Percentiles rank a stretch among this genome's conserved stretches.
phyloP scores from a whole-genome alignment of 2,329 filamentous ascomycete genomes.

The Epichloe sylvatica region DNA sequence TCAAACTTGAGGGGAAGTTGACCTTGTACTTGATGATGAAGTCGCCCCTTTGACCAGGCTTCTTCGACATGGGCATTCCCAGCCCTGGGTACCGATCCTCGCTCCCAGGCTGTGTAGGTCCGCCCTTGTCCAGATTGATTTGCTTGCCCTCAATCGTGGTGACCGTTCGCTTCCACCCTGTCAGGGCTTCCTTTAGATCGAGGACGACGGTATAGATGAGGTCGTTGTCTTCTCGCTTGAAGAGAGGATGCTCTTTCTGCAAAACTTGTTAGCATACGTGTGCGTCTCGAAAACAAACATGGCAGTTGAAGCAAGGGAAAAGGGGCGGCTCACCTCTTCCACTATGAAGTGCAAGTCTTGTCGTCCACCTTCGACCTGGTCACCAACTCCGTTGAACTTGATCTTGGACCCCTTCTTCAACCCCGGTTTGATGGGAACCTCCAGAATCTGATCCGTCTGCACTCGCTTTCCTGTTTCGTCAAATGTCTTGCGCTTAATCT shows the following conservation, averaged over 20 bases:
- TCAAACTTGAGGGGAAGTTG: conserved; percentile 73
- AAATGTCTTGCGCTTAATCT: conserved; percentile 93
- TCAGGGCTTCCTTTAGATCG: conserved; percentile 82
- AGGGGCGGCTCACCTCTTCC: conserved; percentile 56
- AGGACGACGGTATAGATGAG: conserved; percentile 66
- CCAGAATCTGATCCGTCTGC: conserved; percentile 76
- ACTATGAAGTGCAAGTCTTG: conserved; percentile 94
- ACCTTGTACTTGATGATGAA: conserved; percentile 85
- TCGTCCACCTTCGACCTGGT: conserved; percentile 89
- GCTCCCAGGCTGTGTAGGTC: conserved; percentile 74
- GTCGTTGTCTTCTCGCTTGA: conserved; percentile 79
- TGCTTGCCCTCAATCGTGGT: conserved; percentile 87
- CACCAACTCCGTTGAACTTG: conserved; percentile 94
- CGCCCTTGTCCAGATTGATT: conserved; percentile 62
- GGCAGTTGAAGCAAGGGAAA: no score
- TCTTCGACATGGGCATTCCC: conserved; percentile 95
- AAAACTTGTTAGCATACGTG: conserved; percentile 7
- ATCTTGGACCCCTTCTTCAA: conserved; percentile 97
- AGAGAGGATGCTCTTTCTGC: conserved; percentile 76
- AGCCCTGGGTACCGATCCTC: conserved; percentile 67
- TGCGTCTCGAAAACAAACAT: not conserved
- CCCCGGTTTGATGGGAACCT: conserved; percentile 90
- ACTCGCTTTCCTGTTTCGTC: conserved; percentile 74
- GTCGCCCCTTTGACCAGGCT: conserved; percentile 74
- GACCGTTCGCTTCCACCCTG: conserved; percentile 85